Percentiles rank a stretch among this genome's conserved stretches.
These are phyloP conservation scores for Thielaviopsis euricoi DNA, from an alignment of 2,329 filamentous ascomycete genomes.

Conservation along the genomic window DNA sequence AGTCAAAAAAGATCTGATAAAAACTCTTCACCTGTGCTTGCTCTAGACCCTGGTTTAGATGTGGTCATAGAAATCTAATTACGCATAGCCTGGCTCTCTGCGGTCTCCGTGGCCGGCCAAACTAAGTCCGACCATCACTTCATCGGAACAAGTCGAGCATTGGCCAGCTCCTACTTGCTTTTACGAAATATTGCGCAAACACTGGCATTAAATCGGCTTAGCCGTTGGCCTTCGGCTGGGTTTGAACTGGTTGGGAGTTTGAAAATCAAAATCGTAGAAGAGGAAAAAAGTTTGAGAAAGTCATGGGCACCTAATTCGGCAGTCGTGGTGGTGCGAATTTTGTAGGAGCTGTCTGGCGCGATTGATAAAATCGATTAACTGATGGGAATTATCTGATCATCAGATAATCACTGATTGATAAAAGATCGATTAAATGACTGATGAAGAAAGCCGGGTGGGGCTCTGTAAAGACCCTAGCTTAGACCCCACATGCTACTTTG, in stretches of 20 bases:
- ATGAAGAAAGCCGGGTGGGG: not conserved
- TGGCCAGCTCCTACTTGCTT: not conserved
- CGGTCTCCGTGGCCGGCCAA: not conserved
- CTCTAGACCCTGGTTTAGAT: not conserved
- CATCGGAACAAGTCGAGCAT: not conserved
- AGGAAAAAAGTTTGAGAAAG: not conserved
- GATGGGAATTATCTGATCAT: slow-evolving; percentile 2
- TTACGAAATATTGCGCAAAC: not conserved
- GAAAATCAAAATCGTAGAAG: not conserved
- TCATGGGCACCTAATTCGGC: not conserved
- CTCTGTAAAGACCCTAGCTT: not conserved
- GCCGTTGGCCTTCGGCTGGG: not conserved
- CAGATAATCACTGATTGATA: slow-evolving; percentile 4
- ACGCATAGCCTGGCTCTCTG: not conserved
- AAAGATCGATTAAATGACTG: not conserved
- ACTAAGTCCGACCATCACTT: not conserved
- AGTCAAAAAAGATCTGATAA: not conserved
- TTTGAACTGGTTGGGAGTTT: not conserved
- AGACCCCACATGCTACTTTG: not conserved
- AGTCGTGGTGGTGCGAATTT: not conserved
- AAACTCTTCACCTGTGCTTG: not conserved
- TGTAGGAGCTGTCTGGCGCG: not conserved
- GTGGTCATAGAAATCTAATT: not conserved
- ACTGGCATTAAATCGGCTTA: not conserved
- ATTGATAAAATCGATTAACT: slow-evolving; percentile 3